Evolutionary conservation across 306 rosid genomes (phyloP).

Genomic region (Alnus glutinosa): DNA sequence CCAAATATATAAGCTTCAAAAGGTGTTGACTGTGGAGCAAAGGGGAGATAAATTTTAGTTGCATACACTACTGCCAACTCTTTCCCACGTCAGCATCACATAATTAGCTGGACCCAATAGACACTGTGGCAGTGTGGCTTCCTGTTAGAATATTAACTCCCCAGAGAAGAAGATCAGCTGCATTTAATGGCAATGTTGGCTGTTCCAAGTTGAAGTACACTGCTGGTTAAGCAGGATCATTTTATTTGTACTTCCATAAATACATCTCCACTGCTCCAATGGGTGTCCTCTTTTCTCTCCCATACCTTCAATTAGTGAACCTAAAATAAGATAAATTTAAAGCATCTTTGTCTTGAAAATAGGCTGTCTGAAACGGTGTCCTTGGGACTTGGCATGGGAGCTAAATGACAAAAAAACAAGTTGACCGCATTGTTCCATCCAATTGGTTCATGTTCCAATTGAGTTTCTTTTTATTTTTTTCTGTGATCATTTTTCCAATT

Average conservation of each 20-base stretch:
- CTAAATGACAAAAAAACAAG: background rate
- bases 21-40: background rate
- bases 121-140: slow-evolving; percentile 17
- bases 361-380: background rate
- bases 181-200: background rate
- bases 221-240: no score
- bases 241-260: no score
- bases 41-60: slow-evolving; percentile 31
- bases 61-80: slow-evolving; percentile 24
- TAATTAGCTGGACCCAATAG: slow-evolving; percentile 33
- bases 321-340: background rate
- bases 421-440: slow-evolving; percentile 5
- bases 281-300: no score
- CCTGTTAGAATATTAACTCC: background rate
- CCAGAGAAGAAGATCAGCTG: background rate
- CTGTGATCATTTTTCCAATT: background rate
- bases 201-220: background rate
- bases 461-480: background rate
- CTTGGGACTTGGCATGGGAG: background rate
- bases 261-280: no score
- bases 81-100: slow-evolving; percentile 39
- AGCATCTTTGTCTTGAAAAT: background rate
- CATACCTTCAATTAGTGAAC: background rate
- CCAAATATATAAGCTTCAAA: slow-evolving; percentile 32
- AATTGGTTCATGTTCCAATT: background rate